Conservation (phyloP, 2,329 filamentous ascomycete species). For the Pseudogymnoascus sp. region DNA sequence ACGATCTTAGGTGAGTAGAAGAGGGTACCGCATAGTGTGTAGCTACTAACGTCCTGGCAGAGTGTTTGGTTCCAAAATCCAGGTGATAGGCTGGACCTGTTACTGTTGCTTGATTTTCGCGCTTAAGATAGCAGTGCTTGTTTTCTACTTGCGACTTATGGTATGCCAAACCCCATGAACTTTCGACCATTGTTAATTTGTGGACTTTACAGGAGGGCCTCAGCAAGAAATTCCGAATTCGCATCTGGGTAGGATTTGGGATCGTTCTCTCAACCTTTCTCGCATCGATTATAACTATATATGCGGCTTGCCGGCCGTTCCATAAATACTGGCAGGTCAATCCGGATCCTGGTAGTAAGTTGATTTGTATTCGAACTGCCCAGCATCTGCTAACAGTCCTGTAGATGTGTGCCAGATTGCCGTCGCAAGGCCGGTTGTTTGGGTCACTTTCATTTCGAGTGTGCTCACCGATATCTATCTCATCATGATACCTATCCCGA, state of each 20-base stretch:
- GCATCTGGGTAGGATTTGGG: constrained; percentile 36
- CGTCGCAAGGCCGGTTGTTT: constrained; percentile 41
- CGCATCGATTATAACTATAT: constrained; percentile 39
- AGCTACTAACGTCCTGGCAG: constrained; percentile 24
- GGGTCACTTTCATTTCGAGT: constrained; percentile 43
- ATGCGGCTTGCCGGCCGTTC: constrained; percentile 43
- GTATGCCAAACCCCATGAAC: constrained; percentile 15
- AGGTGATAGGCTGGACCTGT: constrained; percentile 44
- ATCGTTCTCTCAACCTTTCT: constrained; percentile 42
- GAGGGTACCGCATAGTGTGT: too few relatives aligned
- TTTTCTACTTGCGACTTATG: constrained; percentile 48
- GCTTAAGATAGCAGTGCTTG: constrained; percentile 45
- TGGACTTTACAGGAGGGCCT: constrained; percentile 23
- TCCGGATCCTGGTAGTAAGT: constrained; percentile 46
- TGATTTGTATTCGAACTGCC: background rate
- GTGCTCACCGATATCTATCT: constrained; percentile 49
- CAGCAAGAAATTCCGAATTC: constrained; percentile 34
- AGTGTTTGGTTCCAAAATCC: constrained; percentile 43
- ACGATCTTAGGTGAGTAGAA: constrained; percentile 17
- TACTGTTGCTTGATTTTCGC: constrained; percentile 45
- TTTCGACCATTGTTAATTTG: background rate
- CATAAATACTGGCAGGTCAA: constrained; percentile 49
- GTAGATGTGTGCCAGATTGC: constrained; percentile 37
- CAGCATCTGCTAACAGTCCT: constrained; percentile 26
- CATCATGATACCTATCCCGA: constrained; percentile 34